Base-by-base conservation (phyloP, 129 eudicot genomes). In the Tagetes erecta region DNA sequence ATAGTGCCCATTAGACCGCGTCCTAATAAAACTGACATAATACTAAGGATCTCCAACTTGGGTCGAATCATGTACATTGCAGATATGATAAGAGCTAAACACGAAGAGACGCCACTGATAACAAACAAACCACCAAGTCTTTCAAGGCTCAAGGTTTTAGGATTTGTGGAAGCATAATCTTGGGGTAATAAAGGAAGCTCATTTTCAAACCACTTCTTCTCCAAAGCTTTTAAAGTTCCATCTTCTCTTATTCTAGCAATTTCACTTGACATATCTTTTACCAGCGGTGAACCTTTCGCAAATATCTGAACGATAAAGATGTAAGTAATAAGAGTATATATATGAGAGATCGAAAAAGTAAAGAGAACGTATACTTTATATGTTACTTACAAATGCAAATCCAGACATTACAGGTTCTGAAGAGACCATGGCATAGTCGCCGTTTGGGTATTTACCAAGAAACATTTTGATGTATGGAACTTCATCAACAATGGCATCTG, bases 371-470 rank as follows among this genome's bases (percentile, higher is more conserved):
- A 20, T 20, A 20, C 27, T 20, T 20, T 50, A 11, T 5, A 40
- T 2, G 3, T 39, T 33, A 80, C 86, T 83, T 72, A 83, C 91
- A 72, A 87, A 84, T 57, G 79, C 86, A 33, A 87, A 87, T 39
- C 91, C 91, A 4, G 33, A 65, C 9, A 86, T 71, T 6, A 44
- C 6, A 36, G 77, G 6, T 31, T 67, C 6, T 37, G 88, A 59
- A 3, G 67, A 68, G 40, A 87, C 72, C 87, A 85, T 80, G 67
- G 83, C 80, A 36, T 58, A 80, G n/a, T 77, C 57, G 1, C 60
- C 81, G 3, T 47, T 46, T 2, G 69, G 62, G 72, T 82, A 53
- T 76, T 36, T 78, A 6, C 71, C 46, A 65, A 77, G 74, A 66
- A 82, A 78, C 67, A 73, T 64, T 30, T 78, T 67, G 20, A 74